Evolutionary conservation across 495 filamentous ascomycete genomes (phyloP), one percentile per base, ranked within the genome.

Genomic region (Amphirosellinia nigrospora): DNA sequence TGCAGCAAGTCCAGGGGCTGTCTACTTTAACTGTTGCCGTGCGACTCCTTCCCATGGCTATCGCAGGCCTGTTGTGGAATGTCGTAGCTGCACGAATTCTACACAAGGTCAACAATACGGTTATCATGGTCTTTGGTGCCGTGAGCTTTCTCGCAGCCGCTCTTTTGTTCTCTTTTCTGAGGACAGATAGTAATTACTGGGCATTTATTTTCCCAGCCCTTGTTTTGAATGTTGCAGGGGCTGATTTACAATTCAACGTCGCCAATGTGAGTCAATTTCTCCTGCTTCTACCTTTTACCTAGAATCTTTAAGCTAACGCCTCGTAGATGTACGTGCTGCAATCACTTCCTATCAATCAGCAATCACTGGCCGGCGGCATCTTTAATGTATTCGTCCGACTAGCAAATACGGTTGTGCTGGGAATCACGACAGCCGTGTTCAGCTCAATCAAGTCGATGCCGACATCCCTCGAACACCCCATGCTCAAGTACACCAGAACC

Each of bases 211-310:
- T 90, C 71, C 86, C 86, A 1, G 79, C 83, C 16, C 81, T 89
- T 56, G 73, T 88, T 13, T 73, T 89, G 19, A 78, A 74, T 55
- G 86, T 88, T 16, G 82, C 85, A n/a, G 86, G 86, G 6, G 86
- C 85, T 15, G 87, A 90, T 75, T 82, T 87, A 15, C 86, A 89
- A 68, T 89, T 90, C 77, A 89, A 88, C 60, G 87, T 89, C 43
- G 83, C 84, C 7, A 90, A 90, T 73, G 86, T 88, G 59, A 77
- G 84, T 77, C 26, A 28, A 9, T 38, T 38, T 23, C 39, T 28
- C 41, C 53, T 58, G 39, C 34, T 64, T 50, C 21, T 30, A 65
- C 19, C 21, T 21, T 21, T n/a, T 39, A 30, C 26, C 28, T 9
- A 4, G 38, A 8, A 66, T 46, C n/a, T 52, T 52, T 7, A 32